Conservation (phyloP, 75 land plant species). For the Chamaecyparis obtusa region DNA sequence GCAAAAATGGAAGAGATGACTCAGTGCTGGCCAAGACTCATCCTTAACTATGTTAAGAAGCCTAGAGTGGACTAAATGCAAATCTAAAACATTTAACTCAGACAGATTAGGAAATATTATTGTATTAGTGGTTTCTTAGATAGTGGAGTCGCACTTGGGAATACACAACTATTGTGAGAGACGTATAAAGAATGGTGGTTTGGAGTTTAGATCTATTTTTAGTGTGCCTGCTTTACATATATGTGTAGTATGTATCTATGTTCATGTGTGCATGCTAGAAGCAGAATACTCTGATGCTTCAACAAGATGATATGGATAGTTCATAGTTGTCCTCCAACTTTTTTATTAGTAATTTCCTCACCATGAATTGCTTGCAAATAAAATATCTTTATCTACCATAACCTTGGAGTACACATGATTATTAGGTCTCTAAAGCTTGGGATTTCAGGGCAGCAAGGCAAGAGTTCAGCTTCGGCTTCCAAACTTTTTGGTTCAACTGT, state of each 20-base stretch:
- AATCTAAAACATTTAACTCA: not conserved
- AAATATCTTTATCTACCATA: not conserved
- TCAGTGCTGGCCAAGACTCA: not conserved
- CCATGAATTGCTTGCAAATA: not conserved
- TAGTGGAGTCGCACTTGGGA: not conserved
- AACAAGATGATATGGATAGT: not conserved
- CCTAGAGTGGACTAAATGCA: not conserved
- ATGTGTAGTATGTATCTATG: not conserved
- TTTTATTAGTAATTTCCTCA: not conserved
- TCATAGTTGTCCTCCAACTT: not conserved
- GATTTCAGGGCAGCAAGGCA: conserved; percentile 20
- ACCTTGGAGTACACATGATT: not conserved
- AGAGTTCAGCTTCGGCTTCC: conserved; percentile 10
- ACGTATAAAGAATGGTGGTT: not conserved
- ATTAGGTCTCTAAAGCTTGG: conserved; percentile 80
- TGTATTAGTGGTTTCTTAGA: not conserved
- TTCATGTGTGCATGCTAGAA: not conserved
- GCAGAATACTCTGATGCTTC: not conserved
- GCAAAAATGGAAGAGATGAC: not conserved
- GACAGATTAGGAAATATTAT: not conserved
- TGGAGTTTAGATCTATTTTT: not conserved
- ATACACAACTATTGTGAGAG: not conserved
- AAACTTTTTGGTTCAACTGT: conserved; percentile 26
- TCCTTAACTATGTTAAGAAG: not conserved
- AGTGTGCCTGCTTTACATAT: not conserved